These are phyloP conservation scores for Exserohilum turcica DNA, from an alignment of 2,329 filamentous ascomycete genomes.

Conservation along the genomic window DNA sequence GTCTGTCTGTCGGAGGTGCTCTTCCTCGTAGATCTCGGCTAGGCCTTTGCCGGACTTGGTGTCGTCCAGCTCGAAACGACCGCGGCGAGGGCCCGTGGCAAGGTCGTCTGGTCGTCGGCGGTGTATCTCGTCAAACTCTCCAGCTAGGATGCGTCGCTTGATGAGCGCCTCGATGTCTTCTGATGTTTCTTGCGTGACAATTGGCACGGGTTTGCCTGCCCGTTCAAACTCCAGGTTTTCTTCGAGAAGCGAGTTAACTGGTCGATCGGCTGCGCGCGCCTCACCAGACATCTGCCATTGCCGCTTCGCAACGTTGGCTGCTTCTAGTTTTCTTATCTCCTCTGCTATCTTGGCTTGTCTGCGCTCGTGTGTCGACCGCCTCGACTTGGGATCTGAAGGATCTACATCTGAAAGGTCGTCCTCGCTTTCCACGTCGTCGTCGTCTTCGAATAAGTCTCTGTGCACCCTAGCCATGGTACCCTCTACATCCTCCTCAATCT, in stretches of 20 bases:
- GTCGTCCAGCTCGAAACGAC: slow-evolving; percentile 81
- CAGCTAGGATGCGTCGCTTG: slow-evolving; percentile 86
- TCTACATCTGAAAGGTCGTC: slow-evolving; percentile 67
- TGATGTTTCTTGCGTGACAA: slow-evolving; percentile 88
- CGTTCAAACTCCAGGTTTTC: slow-evolving; percentile 96
- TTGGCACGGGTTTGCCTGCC: slow-evolving; percentile 89
- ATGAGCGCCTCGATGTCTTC: slow-evolving; percentile 93
- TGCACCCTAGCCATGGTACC: slow-evolving; percentile 85
- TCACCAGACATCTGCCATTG: slow-evolving; percentile 92
- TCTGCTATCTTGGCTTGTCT: slow-evolving; percentile 83
- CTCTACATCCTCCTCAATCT: slow-evolving; percentile 68
- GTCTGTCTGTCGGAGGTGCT: slow-evolving; percentile 79
- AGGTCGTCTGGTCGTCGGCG: slow-evolving; percentile 78
- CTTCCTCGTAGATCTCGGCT: slow-evolving; percentile 92
- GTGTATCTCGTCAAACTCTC: slow-evolving; percentile 90
- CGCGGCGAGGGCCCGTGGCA: slow-evolving; percentile 68
- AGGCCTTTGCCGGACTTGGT: slow-evolving; percentile 85
- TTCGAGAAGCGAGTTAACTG: slow-evolving; percentile 89
- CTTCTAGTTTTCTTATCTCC: slow-evolving; percentile 90
- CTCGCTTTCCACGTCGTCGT: slow-evolving; percentile 63
- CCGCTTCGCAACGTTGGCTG: slow-evolving; percentile 84
- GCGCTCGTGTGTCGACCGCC: slow-evolving; percentile 83
- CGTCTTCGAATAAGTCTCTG: slow-evolving; percentile 82
- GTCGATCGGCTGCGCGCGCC: slow-evolving; percentile 79
- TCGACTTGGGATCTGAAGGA: slow-evolving; percentile 71